Base-by-base conservation (phyloP, 2,329 filamentous ascomycete species). In the Aspergillus alliaceus region DNA sequence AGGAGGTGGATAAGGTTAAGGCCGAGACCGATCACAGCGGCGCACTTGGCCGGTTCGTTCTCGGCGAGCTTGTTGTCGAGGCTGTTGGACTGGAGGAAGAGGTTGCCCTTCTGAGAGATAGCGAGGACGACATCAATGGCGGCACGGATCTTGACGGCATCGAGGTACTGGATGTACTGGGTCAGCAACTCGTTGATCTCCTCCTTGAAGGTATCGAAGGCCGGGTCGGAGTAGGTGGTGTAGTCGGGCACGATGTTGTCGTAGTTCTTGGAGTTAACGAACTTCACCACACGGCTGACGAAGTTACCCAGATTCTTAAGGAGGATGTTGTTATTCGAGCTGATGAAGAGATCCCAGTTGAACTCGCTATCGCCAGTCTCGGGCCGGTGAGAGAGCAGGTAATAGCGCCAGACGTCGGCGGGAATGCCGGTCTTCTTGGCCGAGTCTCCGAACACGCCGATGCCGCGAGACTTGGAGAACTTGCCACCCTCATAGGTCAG, bases 401-500 rank as follows among this genome's bases (percentile, higher is more conserved):
- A 96, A 77, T 93, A 96, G 64, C 93, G 84, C 91, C 92, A 97
- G n/a, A 97, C 90, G 61, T 93, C 90, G 0, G 91, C 81, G 15
- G 89, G 84, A 18, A 97, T 84, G 20, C 91, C 92, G 8, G 91
- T 96, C 54, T 96, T 88, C 75, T 90, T 89, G 47, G 91, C 93
- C 68, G 90, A 91, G 77, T 90, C 93, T 51, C 93, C 93, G 69
- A 97, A 97, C 1, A 97, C 93, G 67, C 93, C 93, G 35, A 97
- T 85, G 31, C 90, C 90, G 66, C 91, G 85, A 51, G 90, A 95
- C 77, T 97, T 97, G 72, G 89, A 93, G 79, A 97, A 97, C 73
- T 97, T 97, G 64, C 90, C 90, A 59, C 86, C 86, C 73, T 95
- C 90, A 69, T 95, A 95, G 78, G 93, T 93, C 63, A 95, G 81